Evolutionary conservation across 75 land plant genomes (phyloP).

Genomic region (Picea glauca): DNA sequence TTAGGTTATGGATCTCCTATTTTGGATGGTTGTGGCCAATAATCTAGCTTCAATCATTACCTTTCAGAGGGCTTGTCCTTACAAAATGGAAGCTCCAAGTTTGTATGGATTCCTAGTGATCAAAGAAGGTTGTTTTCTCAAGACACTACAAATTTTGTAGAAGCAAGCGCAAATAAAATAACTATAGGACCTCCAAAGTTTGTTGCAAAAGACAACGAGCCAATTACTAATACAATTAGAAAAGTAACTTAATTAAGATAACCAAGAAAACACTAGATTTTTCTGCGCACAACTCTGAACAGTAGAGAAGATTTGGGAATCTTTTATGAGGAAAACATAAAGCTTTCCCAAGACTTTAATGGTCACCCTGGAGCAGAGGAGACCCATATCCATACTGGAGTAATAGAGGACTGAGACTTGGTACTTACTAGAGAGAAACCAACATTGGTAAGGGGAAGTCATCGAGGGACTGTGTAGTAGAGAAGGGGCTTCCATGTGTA

Average conservation of each 20-base stretch:
- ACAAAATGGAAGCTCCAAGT: neutral
- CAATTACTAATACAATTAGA: conserved; percentile 80
- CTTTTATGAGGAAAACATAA: too few species aligned
- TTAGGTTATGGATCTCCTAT: conserved; percentile 6
- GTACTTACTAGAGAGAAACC: too few species aligned
- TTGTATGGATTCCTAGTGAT: neutral
- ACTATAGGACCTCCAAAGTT: conserved; percentile 52
- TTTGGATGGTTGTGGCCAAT: neutral
- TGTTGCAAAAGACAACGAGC: conserved; percentile 52
- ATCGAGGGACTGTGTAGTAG: too few species aligned
- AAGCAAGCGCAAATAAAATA: conserved; percentile 34
- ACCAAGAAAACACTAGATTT: too few species aligned
- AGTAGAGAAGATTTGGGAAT: too few species aligned
- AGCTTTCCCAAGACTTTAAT: too few species aligned
- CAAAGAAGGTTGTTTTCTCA: neutral
- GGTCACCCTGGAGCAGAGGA: too few species aligned
- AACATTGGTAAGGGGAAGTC: too few species aligned
- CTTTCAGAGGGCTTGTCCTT: neutral
- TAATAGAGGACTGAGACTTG: too few species aligned
- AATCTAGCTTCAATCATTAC: neutral
- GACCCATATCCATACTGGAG: too few species aligned
- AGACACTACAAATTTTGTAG: neutral
- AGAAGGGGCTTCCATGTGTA: too few species aligned
- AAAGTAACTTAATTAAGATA: conserved; percentile 39
- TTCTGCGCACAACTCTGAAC: too few species aligned